A percentile compares a stretch with the other conserved stretches of the same genome.
These are phyloP conservation scores for Rhododendron griersonianum DNA, from an alignment of 148 eudicot species.

Conservation along the genomic window DNA sequence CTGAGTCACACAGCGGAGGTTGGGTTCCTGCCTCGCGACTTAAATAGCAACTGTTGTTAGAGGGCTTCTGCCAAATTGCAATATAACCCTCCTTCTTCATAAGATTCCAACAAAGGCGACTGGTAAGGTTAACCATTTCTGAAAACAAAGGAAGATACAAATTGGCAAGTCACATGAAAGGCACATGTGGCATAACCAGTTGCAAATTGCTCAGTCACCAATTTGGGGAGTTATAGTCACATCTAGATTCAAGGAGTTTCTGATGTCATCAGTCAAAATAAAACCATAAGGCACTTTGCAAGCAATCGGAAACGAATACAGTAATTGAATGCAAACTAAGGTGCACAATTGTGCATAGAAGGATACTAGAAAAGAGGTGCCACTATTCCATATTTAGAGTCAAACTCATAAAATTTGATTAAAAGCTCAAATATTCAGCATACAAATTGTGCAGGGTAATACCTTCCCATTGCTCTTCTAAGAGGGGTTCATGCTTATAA, in stretches of 20 bases:
- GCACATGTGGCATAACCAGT: not conserved
- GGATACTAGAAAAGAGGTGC: constrained; percentile 1
- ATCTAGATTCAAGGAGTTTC: not conserved
- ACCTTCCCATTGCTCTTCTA: constrained; percentile 98
- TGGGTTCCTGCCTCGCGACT: constrained; percentile 57
- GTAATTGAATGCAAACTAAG: not conserved
- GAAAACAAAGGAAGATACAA: constrained; percentile 14
- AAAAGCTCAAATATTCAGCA: not conserved
- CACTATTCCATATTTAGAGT: not conserved
- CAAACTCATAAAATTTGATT: not conserved
- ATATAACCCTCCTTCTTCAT: constrained; percentile 91
- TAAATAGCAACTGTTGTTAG: constrained; percentile 76
- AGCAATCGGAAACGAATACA: not conserved
- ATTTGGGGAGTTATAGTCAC: not conserved
- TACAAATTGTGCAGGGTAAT: not conserved
- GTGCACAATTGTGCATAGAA: not conserved
- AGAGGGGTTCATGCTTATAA: constrained; percentile 77
- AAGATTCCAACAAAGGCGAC: constrained; percentile 87
- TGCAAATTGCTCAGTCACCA: not conserved
- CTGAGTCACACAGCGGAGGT: constrained; percentile 75
- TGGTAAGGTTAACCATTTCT: constrained; percentile 91
- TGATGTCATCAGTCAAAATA: not conserved
- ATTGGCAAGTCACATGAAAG: not conserved
- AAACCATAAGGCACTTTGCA: not conserved
- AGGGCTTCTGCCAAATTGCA: constrained; percentile 99